Conservation (phyloP, 139 green algal genomes). For the Monoraphidium neglectum region DNA sequence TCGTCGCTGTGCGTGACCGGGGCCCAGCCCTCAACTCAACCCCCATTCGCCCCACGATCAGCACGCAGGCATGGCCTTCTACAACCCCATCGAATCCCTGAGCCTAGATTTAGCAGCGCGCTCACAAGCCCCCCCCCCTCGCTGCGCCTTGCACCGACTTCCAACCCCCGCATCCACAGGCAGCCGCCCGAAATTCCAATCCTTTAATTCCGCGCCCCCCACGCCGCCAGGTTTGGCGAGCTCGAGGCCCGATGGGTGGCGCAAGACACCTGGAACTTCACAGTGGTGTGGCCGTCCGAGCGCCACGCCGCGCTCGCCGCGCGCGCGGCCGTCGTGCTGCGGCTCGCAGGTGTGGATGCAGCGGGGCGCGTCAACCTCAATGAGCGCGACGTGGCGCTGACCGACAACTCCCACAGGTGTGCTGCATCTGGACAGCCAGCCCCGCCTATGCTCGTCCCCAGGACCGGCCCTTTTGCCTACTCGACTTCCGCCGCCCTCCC, state of each 20-base stretch:
- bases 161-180: background rate
- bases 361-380: constrained; percentile 52
- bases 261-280: constrained; percentile 62
- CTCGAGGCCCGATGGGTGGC: constrained; percentile 50
- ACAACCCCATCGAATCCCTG: no score
- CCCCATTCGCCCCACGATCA: no score
- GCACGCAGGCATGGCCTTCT: no score
- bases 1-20: no score
- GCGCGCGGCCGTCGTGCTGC: constrained; percentile 30
- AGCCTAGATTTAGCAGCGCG: background rate
- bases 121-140: background rate
- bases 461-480: no score
- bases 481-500: no score
- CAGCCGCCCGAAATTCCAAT: background rate
- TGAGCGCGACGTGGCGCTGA: constrained; percentile 5
- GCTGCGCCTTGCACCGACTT: background rate
- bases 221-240: constrained; percentile 60
- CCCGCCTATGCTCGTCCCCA: no score
- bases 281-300: background rate
- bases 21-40: no score
- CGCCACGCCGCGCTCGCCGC: background rate
- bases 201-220: no score
- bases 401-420: constrained; percentile 53
- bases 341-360: constrained; percentile 48
- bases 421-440: no score